These are phyloP conservation scores for Daldinia vernicosa DNA, from an alignment of 495 filamentous ascomycete genomes.

Conservation along the genomic window DNA sequence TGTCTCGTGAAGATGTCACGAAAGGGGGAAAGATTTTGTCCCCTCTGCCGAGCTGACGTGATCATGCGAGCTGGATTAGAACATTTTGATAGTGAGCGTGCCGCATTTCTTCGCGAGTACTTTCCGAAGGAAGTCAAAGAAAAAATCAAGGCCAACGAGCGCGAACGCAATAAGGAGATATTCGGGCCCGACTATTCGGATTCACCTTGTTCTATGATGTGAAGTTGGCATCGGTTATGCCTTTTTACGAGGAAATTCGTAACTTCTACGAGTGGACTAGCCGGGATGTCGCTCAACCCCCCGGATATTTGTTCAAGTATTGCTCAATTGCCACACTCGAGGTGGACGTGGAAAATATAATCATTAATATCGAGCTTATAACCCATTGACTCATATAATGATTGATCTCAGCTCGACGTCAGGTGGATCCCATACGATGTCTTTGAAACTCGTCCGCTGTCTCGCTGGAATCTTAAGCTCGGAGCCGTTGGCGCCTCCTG, in stretches of 20 bases:
- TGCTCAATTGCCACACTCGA: background rate
- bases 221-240: slow-evolving; percentile 32
- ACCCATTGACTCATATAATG: slow-evolving; percentile 22
- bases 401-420: slow-evolving; percentile 33
- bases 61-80: slow-evolving; percentile 67
- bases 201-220: slow-evolving; percentile 56
- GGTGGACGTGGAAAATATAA: background rate
- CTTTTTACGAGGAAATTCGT: background rate
- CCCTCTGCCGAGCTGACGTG: slow-evolving; percentile 70
- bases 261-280: background rate
- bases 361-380: background rate
- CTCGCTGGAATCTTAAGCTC: slow-evolving; percentile 32
- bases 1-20: slow-evolving; percentile 77
- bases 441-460: slow-evolving; percentile 35
- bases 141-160: slow-evolving; percentile 67
- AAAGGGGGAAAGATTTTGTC: slow-evolving; percentile 65
- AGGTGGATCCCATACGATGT: slow-evolving; percentile 45
- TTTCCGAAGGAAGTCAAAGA: slow-evolving; percentile 75
- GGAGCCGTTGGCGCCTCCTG: slow-evolving; percentile 12
- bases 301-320: background rate
- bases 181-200: slow-evolving; percentile 58
- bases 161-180: slow-evolving; percentile 62
- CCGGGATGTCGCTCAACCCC: background rate
- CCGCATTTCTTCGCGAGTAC: slow-evolving; percentile 68
- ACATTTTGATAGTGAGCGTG: slow-evolving; percentile 69